A percentile compares a stretch with the other conserved stretches of the same genome.
Evolutionary conservation across 1,284 basidiomycete genomes (phyloP).

Genomic region (Puccinia triticina): DNA sequence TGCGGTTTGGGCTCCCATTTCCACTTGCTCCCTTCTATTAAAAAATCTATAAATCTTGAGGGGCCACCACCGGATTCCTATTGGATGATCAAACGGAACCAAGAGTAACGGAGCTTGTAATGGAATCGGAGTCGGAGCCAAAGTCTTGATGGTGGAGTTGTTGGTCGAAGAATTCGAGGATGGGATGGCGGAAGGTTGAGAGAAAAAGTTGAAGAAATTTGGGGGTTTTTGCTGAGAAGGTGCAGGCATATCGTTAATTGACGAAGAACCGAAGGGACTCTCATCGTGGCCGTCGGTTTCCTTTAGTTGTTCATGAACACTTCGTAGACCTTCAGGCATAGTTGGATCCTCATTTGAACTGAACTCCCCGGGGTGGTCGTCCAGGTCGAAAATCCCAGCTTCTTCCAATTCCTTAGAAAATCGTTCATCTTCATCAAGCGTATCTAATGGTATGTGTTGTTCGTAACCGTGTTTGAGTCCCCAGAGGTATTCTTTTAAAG

Average conservation of each 20-base stretch:
- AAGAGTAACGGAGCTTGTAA: constrained; percentile 45
- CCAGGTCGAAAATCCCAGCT: constrained; percentile 30
- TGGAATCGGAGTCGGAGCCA: constrained; percentile 40
- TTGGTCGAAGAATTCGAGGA: neutral
- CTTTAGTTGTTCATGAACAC: constrained; percentile 20
- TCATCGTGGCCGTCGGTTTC: neutral
- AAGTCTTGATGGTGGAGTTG: neutral
- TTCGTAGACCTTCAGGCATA: constrained; percentile 28
- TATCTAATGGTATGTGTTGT: constrained; percentile 55
- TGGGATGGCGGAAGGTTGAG: neutral
- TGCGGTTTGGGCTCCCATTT: constrained; percentile 37
- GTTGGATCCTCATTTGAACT: neutral
- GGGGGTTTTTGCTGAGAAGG: neutral
- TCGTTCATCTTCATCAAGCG: constrained; percentile 55
- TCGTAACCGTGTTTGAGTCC: constrained; percentile 59
- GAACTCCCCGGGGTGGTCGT: neutral
- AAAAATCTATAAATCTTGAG: constrained; percentile 50
- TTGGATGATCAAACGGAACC: constrained; percentile 51
- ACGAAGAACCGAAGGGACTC: neutral
- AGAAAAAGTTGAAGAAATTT: constrained; percentile 30
- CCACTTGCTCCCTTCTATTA: constrained; percentile 36
- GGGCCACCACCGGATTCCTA: constrained; percentile 51
- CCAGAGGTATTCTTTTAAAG: constrained; percentile 60
- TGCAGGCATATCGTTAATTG: neutral
- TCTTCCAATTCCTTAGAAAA: constrained; percentile 39